Evolutionary conservation across 2,329 filamentous ascomycete species (phyloP), one percentile per base, ranked within the genome.

Genomic region (Trichoderma hamatum): DNA sequence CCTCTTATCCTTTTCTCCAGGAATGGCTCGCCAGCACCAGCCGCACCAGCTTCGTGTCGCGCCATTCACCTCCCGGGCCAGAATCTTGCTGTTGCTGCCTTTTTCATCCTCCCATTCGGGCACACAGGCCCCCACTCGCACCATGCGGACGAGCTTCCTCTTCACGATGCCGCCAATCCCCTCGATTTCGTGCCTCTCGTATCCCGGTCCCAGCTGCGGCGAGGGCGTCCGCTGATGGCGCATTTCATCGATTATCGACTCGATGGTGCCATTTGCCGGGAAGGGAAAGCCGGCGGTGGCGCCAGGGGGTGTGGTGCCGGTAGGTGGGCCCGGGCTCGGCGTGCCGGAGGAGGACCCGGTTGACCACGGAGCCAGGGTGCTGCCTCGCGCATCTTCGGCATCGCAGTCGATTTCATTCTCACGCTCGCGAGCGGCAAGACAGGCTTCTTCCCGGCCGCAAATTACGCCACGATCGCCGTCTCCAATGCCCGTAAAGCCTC

Each of bases 121-220:
- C 14, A 97, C 95, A 71, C 91, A 93, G 5, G 91, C 92, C 1
- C 94, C 95, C 0, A 97, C 89, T 70, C 86, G 87, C 6, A 96
- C 88, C 82, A 93, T 90, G 75, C 90, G 90, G 74, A 96, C 92
- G n/a, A 92, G 85, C 81, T 95, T 97, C 71, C 90, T 92, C 84
- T 97, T 97, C 65, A 97, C 88, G 16, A 91, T 87, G 0, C 94
- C 94, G 13, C 94, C 94, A 55, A 97, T 92, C 2, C 94, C 94
- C 75, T 97, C 93, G 70, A 97, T 92, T 80, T 97, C 94, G 76
- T 97, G 94, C 52, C 92, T 86, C 68, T 89, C 86, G 76, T 97
- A 97, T 3, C 94, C 94, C 0, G 92, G 85, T 69, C 90, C 82
- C 72, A 85, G 84, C 78, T 87, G 80, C 68, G 83, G 79, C 21